A percentile compares a stretch with the other conserved stretches of the same genome.
These are phyloP conservation scores for Cylindrotheca closterium DNA, from an alignment of 108 stramenopile species.

Conservation along the genomic window DNA sequence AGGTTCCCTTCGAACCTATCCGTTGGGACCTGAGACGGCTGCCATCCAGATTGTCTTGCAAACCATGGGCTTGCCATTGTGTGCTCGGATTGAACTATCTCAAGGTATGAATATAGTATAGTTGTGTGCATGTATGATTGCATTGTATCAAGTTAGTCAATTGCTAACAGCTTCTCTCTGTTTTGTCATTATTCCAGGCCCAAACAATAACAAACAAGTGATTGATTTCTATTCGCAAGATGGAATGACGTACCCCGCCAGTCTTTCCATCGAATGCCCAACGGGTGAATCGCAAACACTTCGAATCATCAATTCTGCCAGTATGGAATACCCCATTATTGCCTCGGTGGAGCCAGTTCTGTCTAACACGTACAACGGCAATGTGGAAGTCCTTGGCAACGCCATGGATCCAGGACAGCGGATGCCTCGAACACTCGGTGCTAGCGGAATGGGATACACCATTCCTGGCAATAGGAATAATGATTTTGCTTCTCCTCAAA, in stretches of 20 bases:
- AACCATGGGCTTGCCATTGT: conserved; percentile 74
- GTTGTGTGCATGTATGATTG: conserved; percentile 74
- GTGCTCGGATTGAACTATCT: conserved; percentile 73
- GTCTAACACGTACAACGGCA: not conserved
- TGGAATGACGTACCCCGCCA: conserved; percentile 59
- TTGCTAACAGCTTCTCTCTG: conserved; percentile 69
- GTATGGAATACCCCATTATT: conserved; percentile 70
- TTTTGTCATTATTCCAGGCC: conserved; percentile 59
- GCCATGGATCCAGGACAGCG: not conserved
- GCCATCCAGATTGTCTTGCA: conserved; percentile 65
- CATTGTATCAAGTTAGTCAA: conserved; percentile 56
- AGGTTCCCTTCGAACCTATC: conserved; percentile 70
- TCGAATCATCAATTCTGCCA: conserved; percentile 70
- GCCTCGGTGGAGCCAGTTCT: conserved; percentile 46
- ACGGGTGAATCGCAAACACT: conserved; percentile 53
- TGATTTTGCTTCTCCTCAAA: not conserved
- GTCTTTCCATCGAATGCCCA: conserved; percentile 52
- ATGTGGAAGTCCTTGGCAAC: not conserved
- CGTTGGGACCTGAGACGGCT: conserved; percentile 50
- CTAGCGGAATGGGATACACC: not conserved
- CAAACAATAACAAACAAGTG: conserved; percentile 69
- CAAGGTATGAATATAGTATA: conserved; percentile 74
- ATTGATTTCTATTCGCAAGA: conserved; percentile 60
- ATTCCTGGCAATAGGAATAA: not conserved
- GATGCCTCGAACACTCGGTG: not conserved